Base-by-base conservation (phyloP, 2,329 filamentous ascomycete species). In the Myriosclerotinia scirpicola region DNA sequence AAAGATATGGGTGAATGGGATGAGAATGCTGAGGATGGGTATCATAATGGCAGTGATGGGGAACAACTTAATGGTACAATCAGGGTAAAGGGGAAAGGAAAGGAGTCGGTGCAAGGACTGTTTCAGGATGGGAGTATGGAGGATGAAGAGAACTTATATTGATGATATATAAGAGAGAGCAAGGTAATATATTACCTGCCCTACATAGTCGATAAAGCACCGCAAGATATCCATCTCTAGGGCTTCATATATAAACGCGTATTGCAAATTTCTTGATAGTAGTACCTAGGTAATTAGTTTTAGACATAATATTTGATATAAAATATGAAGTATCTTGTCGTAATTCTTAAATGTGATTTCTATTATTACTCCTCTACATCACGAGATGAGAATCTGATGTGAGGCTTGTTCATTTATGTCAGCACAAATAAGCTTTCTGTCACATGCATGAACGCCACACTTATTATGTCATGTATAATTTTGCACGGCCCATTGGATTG, bases 41-140 rank as follows among this genome's bases (percentile, higher is more conserved):
- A 68, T 60, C 62, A 67, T 65, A 68, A 68, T 58, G 64, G 65
- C 5, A 64, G 46, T 46, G 62, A 64, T 65, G 55, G 65, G 63
- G 56, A 64, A 54, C 44, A 50, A 42, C 40, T 50, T 20, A 64
- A 67, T 53, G 53, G 60, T 38, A 64, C 52, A 11, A 56, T 56
- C 36, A 53, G 64, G 44, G 59, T 17, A 8, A 69, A 67, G 50
- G 65, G 54, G n/a, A 72, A 85, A 72, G 83, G 83, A 9, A 87
- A 87, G 75, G 84, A 80, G 3, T 78, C 81, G 20, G 81, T 53
- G 12, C 59, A 64, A n/a, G 53, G 53, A 17, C 20, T 64, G 17
- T 74, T 75, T 58, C 69, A 69, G 42, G 58, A 69, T 14, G 68
- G 68, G 20, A 70, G 62, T 36, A 65, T 70, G 61, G 71, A 73